Percentiles rank a stretch among this genome's conserved stretches.
Evolutionary conservation across 1,139 yeast genomes (phyloP).

Genomic region (Blastobotrys capitulatus): DNA sequence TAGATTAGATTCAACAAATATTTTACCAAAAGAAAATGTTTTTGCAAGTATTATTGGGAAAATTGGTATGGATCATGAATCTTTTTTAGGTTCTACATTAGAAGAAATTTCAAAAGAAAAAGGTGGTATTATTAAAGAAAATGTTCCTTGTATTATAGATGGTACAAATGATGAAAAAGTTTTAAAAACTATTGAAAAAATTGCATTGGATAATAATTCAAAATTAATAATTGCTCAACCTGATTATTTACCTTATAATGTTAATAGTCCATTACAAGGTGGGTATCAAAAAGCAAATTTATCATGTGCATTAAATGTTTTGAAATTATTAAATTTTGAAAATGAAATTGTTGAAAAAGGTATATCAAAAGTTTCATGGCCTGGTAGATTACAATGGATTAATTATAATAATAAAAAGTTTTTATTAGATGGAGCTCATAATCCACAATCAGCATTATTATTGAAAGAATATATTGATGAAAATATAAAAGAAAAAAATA

Average conservation of each 20-base stretch:
- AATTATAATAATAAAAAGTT: conserved; percentile 58
- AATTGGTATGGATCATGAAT: conserved; percentile 80
- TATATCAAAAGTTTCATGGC: conserved; percentile 38
- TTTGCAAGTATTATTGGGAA: conserved; percentile 73
- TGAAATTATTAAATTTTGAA: conserved; percentile 27
- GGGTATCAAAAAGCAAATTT: conserved; percentile 66
- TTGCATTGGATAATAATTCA: conserved; percentile 20
- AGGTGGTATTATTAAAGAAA: conserved; percentile 71
- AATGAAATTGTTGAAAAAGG: conserved; percentile 44
- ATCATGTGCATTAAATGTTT: conserved; percentile 60
- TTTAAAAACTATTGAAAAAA: conserved; percentile 37
- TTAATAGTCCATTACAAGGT: conserved; percentile 59
- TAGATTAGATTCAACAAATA: conserved; percentile 80
- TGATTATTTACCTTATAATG: conserved; percentile 11
- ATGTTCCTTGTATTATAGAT: conserved; percentile 65
- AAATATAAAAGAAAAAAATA: conserved; percentile 29
- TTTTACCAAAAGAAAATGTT: conserved; percentile 32
- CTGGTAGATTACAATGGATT: conserved; percentile 37
- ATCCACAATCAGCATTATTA: conserved; percentile 73
- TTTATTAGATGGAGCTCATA: conserved; percentile 89
- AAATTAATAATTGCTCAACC: conserved; percentile 13
- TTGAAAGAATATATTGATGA: conserved; percentile 43
- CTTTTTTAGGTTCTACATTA: conserved; percentile 60
- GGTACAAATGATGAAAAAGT: conserved; percentile 55
- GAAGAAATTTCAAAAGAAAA: conserved; percentile 65